Base-by-base conservation (phyloP, 202 grass and related monocot genomes). In the Tripidium arundinaceum region DNA sequence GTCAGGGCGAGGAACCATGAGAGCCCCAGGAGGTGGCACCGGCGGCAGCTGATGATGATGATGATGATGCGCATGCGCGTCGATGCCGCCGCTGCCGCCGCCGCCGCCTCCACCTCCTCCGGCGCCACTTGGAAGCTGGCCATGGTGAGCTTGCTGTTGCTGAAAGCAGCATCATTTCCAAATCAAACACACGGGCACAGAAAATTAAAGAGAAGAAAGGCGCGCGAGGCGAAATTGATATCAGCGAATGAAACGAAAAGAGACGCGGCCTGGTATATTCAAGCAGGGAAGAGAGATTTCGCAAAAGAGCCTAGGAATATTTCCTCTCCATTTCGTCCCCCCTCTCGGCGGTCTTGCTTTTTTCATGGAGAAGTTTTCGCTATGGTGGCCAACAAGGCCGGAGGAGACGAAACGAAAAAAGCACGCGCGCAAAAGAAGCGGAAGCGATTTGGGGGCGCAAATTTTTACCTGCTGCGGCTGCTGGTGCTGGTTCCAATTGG, bases 401-500 rank as follows among this genome's bases (percentile, higher is more conserved):
- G 49, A 26, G 70, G 72, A 26, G 70, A 74, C 52, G 19, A 80
- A 83, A 33, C 62, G 39, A 58, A 42, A 27, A 60, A 57, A 34
- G 11, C 59, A 11, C 65, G 66, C 22, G 12, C 25, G 6, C 22
- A 71, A 50, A 72, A 52, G 27, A 47, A 3, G 1, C 0, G 21
- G 21, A 57, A 62, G 60, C 43, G 71, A 72, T 71, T 34, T 29
- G 28, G 22, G 71, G 15, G 25, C 1, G 40, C 50, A 89, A 47
- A 78, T 1, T 26, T 69, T 84, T 75, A 94, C 87, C 89, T 97
- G 68, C 59, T 47, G 68, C 42, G 49, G 55, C 55, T 9, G 26
- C 68, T 62, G 59, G 58, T 61, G 86, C 65, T 89, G 94, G 87
- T 83, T 97, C 94, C 94, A 97, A 89, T 91, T 97, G 77, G 91